Base-by-base conservation (phyloP, 306 rosid species). In the Macrotyloma uniflorum region DNA sequence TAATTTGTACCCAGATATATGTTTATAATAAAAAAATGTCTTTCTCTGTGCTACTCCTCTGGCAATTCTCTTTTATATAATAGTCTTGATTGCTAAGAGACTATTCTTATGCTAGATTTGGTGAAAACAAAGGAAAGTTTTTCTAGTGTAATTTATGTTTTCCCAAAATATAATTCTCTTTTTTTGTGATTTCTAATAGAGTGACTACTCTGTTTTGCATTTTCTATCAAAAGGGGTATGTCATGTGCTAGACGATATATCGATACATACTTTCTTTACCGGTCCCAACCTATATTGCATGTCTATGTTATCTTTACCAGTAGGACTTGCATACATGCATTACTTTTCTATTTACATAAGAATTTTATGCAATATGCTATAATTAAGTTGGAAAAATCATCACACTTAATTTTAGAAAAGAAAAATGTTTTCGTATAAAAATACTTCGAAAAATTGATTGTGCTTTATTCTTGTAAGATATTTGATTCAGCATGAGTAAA, bases 401-500 rank as follows among this genome's bases (percentile, higher is more conserved):
- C 40, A 9, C 20, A 5, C 38, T 35, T 35, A 35, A 35, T 6
- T 35, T 35, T 6, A 3, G 15, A 11, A 53, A 53, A 46, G 6
- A 4, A 20, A 53, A 20, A 19, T 46, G n/a, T n/a, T n/a, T n/a
- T n/a, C n/a, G n/a, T n/a, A n/a, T n/a, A n/a, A n/a, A n/a, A n/a
- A n/a, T n/a, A n/a, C n/a, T n/a, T n/a, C n/a, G n/a, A n/a, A n/a
- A n/a, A n/a, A n/a, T 75, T 61, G 70, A 28, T 43, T 26, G 33
- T 62, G 47, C 15, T 75, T 43, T 51, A 46, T 46, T 59, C n/a
- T 46, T 12, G 7, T 28, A 16, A 50, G 64, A 75, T 75, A 28
- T 6, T 30, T 61, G 35, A 45, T 46, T 61, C 47, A 7, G 23
- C 35, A 43, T 62, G 71, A 28, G 12, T 46, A 45, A 62, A 19